phyloP scores from a whole-genome alignment of 2,329 filamentous ascomycete species.

The Clonostachys chloroleuca region DNA sequence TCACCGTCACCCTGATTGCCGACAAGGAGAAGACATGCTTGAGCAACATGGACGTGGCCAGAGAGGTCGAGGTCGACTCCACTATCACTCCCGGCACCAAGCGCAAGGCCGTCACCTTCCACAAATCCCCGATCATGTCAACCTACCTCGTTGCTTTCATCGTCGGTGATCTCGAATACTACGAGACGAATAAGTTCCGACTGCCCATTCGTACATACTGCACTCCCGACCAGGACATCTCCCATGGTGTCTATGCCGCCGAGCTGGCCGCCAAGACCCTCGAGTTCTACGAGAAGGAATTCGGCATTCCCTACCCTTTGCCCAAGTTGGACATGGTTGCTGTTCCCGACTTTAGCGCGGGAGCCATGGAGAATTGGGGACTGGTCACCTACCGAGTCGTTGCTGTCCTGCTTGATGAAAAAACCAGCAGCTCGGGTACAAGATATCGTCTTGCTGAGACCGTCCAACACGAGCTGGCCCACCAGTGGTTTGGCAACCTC shows the following conservation, averaged over 20 bases:
- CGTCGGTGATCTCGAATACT: slow-evolving; percentile 93
- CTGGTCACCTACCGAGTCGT: slow-evolving; percentile 94
- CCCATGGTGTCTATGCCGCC: slow-evolving; percentile 85
- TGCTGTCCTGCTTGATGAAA: slow-evolving; percentile 89
- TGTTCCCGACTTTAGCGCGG: slow-evolving; percentile 85
- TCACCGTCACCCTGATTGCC: slow-evolving; percentile 89
- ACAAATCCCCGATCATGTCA: slow-evolving; percentile 85
- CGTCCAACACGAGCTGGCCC: slow-evolving; percentile 94
- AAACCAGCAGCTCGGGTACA: slow-evolving; percentile 83
- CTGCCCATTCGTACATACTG: slow-evolving; percentile 88
- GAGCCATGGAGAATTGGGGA: slow-evolving; percentile 96
- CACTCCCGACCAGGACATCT: slow-evolving; percentile 94
- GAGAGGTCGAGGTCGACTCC: slow-evolving; percentile 55
- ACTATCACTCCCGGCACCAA: slow-evolving; percentile 55
- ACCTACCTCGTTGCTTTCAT: slow-evolving; percentile 92
- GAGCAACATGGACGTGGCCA: slow-evolving; percentile 82
- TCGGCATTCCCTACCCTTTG: slow-evolving; percentile 87
- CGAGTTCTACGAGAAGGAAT: slow-evolving; percentile 94
- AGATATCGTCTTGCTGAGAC: slow-evolving; percentile 95
- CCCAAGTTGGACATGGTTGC: slow-evolving; percentile 89
- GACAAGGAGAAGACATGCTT: slow-evolving; percentile 84
- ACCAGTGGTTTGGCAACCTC: slow-evolving; percentile 94
- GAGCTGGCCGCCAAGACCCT: slow-evolving; percentile 90
- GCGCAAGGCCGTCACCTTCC: slow-evolving; percentile 73
- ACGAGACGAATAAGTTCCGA: slow-evolving; percentile 85